Evolutionary conservation across 2,329 filamentous ascomycete genomes (phyloP).

Genomic region (Exophiala calicioides): DNA sequence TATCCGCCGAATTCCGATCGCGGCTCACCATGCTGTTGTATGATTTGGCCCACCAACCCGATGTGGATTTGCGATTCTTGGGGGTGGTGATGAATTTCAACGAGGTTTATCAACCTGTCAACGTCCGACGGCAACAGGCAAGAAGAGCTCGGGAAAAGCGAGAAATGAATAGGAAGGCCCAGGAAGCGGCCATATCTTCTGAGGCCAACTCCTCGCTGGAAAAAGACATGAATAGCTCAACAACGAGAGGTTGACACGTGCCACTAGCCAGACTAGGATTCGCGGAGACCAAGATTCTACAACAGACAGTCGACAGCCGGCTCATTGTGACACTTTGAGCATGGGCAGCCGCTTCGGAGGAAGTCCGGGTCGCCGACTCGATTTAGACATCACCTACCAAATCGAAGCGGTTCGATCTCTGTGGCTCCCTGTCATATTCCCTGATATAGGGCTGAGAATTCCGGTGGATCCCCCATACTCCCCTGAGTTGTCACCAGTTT

Average conservation of each 20-base stretch:
- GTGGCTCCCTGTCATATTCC: no score
- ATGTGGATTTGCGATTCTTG: conserved; percentile 92
- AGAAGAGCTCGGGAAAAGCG: conserved; percentile 32
- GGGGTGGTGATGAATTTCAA: conserved; percentile 99
- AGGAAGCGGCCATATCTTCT: conserved; percentile 19
- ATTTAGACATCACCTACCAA: no score
- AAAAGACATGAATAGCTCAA: conserved; percentile 24
- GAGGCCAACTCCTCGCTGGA: conserved; percentile 23
- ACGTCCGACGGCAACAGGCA: conserved; percentile 56
- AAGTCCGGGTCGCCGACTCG: no score
- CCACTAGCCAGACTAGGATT: not conserved
- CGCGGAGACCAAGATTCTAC: no score
- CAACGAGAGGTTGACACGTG: conserved; percentile 2
- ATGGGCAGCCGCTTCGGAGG: no score
- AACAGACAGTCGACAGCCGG: no score
- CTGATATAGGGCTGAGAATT: no score
- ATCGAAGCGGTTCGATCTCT: no score
- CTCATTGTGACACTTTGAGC: no score
- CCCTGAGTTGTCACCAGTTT: no score
- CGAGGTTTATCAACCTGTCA: conserved; percentile 82
- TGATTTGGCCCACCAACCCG: conserved; percentile 88
- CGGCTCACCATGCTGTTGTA: conserved; percentile 80
- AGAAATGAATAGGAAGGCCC: conserved; percentile 22
- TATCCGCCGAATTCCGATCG: conserved; percentile 74
- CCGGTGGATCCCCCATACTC: no score